Base-by-base conservation (phyloP, 345 rosid species). In the Hibiscus syriacus region DNA sequence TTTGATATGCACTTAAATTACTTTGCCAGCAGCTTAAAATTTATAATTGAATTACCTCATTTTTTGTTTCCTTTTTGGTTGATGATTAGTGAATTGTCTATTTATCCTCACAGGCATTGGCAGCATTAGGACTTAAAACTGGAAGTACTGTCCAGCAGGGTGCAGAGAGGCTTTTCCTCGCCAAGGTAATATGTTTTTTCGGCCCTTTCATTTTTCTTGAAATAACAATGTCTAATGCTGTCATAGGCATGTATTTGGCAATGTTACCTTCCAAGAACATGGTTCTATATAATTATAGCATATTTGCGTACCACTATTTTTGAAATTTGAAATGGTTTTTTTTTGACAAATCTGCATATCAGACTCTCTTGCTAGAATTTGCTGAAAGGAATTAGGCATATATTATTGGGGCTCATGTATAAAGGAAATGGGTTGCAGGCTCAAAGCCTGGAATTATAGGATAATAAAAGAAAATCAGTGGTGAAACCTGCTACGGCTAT, bases 61-160 rank as follows among this genome's bases (percentile, higher is more conserved):
- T 32, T 32, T n/a, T 0, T 20, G 17, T 10, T 49, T n/a, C 58
- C 36, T 20, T 68, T 22, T 49, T 34, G 4, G 66, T 60, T 54
- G 52, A 7, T n/a, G 46, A 5, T n/a, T 7, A 12, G 34, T 41
- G 34, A 62, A 62, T 62, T 62, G 27, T 60, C 27, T 22, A 48
- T 72, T 64, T 68, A 75, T 11, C 45, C 55, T 80, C 41, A 61
- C 77, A 90, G 98, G 98, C 89, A 41, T 78, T 90, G 83, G 86
- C 84, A 65, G 90, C 99, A 58, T 74, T 92, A 74, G 97, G 98
- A 76, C 80, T 95, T 70, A 95, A 92, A 78, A 79, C 85, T 78
- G 99, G 98, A 55, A 98, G 99, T 50, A 92, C 97, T 26, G 76
- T 79, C 54, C 88, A 86, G 81, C 97, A 88, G 80, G 92, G 97